phyloP scores from a whole-genome alignment of 495 filamentous ascomycete genomes.

The Hypoxylon intermedium region DNA sequence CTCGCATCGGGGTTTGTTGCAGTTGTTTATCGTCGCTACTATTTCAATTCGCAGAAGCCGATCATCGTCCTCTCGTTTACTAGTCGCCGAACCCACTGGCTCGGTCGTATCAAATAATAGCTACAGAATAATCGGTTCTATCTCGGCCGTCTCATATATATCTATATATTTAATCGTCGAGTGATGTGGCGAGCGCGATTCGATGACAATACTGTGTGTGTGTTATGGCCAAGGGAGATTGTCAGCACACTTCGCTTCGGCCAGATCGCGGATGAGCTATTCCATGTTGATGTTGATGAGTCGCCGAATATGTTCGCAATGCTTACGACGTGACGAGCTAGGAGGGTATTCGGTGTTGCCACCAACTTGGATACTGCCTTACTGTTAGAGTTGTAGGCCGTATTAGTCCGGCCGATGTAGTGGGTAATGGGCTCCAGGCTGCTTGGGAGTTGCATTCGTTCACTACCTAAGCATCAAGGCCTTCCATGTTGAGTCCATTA shows the following conservation, averaged over 20 bases:
- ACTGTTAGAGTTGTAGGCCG: not conserved
- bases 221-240: not conserved
- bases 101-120: not conserved
- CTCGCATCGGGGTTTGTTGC: not conserved
- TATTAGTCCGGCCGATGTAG: not conserved
- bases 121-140: slow-evolving; percentile 10
- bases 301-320: not conserved
- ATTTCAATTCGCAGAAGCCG: not conserved
- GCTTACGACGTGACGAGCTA: slow-evolving; percentile 6
- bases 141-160: slow-evolving; percentile 14
- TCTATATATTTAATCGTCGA: not conserved
- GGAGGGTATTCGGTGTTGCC: not conserved
- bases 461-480: not conserved
- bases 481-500: not conserved
- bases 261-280: slow-evolving; percentile 20
- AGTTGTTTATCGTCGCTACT: not conserved
- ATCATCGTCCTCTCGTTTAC: not conserved
- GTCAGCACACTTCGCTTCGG: slow-evolving; percentile 19
- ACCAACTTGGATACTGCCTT: not conserved
- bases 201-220: not conserved
- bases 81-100: not conserved
- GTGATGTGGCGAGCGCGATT: not conserved
- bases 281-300: not conserved
- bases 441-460: not conserved
- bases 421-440: not conserved